A percentile compares a stretch with the other conserved stretches of the same genome.
These are phyloP conservation scores for Corchorus olitorius DNA, from an alignment of 345 rosid genomes.

Conservation along the genomic window DNA sequence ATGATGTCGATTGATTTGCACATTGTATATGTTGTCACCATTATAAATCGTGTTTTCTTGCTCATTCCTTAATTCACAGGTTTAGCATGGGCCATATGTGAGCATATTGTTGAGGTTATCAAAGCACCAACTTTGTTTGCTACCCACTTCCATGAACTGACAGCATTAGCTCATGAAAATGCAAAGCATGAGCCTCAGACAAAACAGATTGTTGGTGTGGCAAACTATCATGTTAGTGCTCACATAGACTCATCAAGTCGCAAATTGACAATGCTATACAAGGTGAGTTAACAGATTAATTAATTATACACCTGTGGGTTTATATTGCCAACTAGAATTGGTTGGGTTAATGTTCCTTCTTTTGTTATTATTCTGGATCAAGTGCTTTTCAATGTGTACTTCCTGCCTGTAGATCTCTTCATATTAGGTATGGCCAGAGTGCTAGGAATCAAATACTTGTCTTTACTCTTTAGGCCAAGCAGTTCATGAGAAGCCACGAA, in stretches of 20 bases:
- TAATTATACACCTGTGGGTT: not conserved
- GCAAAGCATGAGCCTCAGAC: conserved; percentile 31
- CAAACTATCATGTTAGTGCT: conserved; percentile 95
- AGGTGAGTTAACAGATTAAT: conserved; percentile 48
- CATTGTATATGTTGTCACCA: not conserved
- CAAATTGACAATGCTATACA: conserved; percentile 94
- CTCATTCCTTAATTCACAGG: conserved; percentile 46
- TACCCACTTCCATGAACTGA: conserved; percentile 97
- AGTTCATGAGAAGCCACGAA: not conserved
- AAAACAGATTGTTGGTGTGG: conserved; percentile 70
- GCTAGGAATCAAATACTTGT: not conserved
- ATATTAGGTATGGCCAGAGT: not conserved
- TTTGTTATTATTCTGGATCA: not conserved
- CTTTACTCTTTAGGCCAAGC: not conserved
- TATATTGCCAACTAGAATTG: not conserved
- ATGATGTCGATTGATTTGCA: conserved; percentile 6
- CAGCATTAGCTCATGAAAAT: conserved; percentile 77
- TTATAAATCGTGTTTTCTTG: not conserved
- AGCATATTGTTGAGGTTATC: conserved; percentile 84
- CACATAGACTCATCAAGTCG: conserved; percentile 84
- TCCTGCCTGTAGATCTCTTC: not conserved
- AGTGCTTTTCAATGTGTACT: not conserved
- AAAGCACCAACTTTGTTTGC: conserved; percentile 95
- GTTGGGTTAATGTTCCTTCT: not conserved
- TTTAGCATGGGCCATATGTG: conserved; percentile 99